Evolutionary conservation across 306 rosid genomes (phyloP).

Genomic region (Cucumis melo): DNA sequence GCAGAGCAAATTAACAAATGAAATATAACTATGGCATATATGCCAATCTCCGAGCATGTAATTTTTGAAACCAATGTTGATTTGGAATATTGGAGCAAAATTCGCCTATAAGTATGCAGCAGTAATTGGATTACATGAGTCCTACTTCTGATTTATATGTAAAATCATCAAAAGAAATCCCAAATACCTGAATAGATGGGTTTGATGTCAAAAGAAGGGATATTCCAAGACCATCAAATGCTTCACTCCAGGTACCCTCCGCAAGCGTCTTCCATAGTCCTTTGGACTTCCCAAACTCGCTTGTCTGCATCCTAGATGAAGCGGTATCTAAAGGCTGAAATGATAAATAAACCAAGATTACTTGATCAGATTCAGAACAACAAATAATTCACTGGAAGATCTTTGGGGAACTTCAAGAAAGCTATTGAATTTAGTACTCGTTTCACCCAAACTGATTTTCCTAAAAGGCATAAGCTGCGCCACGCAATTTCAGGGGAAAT

Average conservation of each 20-base stretch:
- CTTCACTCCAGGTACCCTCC: constrained; percentile 76
- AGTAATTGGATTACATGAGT: not conserved
- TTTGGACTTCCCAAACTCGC: constrained; percentile 89
- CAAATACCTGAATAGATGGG: constrained; percentile 80
- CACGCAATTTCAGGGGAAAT: not conserved
- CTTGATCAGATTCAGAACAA: not conserved
- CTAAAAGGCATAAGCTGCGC: not conserved
- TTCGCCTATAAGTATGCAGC: not conserved
- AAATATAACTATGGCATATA: not conserved
- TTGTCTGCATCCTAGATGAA: constrained; percentile 89
- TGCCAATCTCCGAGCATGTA: not conserved
- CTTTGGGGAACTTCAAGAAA: not conserved
- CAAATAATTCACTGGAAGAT: not conserved
- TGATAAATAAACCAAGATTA: constrained; percentile 11
- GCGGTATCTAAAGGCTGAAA: constrained; percentile 86
- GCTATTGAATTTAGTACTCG: not conserved
- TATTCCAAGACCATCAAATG: constrained; percentile 79
- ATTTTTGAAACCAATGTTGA: not conserved
- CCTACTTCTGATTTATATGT: not conserved
- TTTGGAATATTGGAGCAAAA: not conserved
- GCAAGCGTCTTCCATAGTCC: constrained; percentile 86
- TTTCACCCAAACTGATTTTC: not conserved
- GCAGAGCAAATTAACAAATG: not conserved
- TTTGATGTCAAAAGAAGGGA: constrained; percentile 88
- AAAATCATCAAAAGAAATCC: not conserved